phyloP scores from a whole-genome alignment of 371 early-diverging fungal species.

The Mucor lusitanicus region DNA sequence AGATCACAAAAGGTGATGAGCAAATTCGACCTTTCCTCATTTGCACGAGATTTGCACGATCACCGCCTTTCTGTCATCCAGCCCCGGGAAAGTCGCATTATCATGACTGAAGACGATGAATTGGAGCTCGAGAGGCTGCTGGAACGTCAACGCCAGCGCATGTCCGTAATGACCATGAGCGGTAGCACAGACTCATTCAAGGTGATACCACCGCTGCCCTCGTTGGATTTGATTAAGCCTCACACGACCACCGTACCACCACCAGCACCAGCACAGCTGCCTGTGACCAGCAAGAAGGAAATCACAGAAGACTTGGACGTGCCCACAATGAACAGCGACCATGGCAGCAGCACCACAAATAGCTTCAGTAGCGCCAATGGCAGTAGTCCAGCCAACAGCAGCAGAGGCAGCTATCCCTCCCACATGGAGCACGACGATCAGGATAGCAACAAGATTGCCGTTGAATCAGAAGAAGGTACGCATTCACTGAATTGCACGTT shows the following conservation, averaged over 20 bases:
- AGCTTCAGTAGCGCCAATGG: neutral
- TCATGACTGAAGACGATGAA: slow-evolving; percentile 50
- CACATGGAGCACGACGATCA: neutral
- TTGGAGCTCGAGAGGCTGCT: slow-evolving; percentile 35
- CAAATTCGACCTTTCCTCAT: slow-evolving; percentile 39
- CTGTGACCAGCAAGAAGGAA: neutral
- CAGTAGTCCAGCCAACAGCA: neutral
- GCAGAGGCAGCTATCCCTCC: neutral
- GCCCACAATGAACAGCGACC: slow-evolving; percentile 7
- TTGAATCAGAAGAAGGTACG: neutral
- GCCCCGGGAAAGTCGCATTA: slow-evolving; percentile 33
- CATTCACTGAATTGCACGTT: neutral
- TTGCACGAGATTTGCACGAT: slow-evolving; percentile 48
- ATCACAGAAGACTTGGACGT: neutral
- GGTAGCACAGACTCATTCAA: slow-evolving; percentile 11
- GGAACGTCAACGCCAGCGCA: slow-evolving; percentile 17
- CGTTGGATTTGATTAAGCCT: slow-evolving; percentile 10
- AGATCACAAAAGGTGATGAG: slow-evolving; percentile 4
- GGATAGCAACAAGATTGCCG: neutral
- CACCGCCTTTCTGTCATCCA: slow-evolving; percentile 45
- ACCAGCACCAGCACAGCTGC: neutral
- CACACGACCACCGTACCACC: neutral
- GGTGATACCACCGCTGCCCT: slow-evolving; percentile 14
- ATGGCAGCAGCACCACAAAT: slow-evolving; percentile 4
- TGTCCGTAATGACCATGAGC: slow-evolving; percentile 14